Conservation (phyloP, 1,284 basidiomycete genomes). For the Melampsora americana region DNA sequence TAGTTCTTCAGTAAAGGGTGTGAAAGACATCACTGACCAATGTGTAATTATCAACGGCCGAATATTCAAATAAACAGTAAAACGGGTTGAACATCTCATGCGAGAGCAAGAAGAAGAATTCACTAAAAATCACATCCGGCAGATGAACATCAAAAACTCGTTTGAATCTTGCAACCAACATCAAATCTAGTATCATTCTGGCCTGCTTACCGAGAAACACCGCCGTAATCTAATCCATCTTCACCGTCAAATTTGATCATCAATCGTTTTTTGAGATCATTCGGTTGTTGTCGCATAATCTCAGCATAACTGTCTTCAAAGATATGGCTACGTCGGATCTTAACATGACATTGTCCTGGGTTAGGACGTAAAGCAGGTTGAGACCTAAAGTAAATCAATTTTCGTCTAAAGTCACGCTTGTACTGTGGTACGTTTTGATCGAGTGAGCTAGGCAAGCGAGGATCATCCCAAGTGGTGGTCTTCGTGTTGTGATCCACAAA, state of each 20-base stretch:
- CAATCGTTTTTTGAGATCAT: conserved; percentile 90
- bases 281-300: conserved; percentile 89
- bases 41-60: conserved; percentile 59
- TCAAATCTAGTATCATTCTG: neutral
- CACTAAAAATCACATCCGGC: conserved; percentile 59
- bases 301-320: conserved; percentile 95
- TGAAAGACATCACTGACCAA: neutral
- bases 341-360: conserved; percentile 90
- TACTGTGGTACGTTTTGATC: conserved; percentile 92
- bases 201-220: conserved; percentile 43
- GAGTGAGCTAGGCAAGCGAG: conserved; percentile 50
- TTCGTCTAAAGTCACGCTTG: conserved; percentile 97
- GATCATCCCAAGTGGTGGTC: conserved; percentile 96
- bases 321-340: conserved; percentile 83
- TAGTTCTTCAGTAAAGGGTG: neutral
- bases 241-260: conserved; percentile 85
- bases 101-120: conserved; percentile 99
- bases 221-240: conserved; percentile 43
- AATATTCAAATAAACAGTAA: conserved; percentile 99
- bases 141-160: neutral
- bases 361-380: conserved; percentile 83
- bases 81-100: conserved; percentile 91
- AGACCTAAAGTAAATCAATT: conserved; percentile 97
- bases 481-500: conserved; percentile 95
- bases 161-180: no score